phyloP scores from a whole-genome alignment of 176 grass and related monocot genomes.

The Saccharum officinarum region DNA sequence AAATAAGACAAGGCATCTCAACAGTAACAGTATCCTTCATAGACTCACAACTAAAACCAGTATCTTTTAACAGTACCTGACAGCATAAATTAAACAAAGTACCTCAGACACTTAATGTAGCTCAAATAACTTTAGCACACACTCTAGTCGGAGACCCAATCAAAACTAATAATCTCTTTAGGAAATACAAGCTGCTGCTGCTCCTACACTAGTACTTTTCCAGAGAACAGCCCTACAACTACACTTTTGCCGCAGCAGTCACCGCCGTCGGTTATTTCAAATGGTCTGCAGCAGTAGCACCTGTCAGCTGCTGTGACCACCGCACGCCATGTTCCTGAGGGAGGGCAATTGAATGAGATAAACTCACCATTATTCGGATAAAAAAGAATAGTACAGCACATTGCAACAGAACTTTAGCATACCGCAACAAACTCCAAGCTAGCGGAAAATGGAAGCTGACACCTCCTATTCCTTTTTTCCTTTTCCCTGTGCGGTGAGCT shows the following conservation, averaged over 20 bases:
- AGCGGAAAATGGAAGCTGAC: background rate
- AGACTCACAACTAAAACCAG: background rate
- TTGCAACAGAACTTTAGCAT: background rate
- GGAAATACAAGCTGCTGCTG: constrained; percentile 32
- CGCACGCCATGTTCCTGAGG: constrained; percentile 2
- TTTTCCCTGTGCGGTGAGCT: constrained; percentile 63
- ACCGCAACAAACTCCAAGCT: constrained; percentile 11
- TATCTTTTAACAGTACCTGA: background rate
- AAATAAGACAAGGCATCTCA: background rate
- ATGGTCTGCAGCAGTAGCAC: background rate
- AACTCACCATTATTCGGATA: background rate
- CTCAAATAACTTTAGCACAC: background rate
- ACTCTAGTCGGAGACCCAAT: background rate
- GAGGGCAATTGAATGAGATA: background rate
- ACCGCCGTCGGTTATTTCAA: constrained; percentile 17
- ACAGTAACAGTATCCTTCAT: background rate
- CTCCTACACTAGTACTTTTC: constrained; percentile 39
- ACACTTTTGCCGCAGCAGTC: constrained; percentile 13
- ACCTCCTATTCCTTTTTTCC: constrained; percentile 38
- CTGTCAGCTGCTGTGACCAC: background rate
- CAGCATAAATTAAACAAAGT: constrained; percentile 1
- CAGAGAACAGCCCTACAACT: constrained; percentile 19
- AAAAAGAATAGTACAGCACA: background rate
- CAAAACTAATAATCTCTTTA: background rate
- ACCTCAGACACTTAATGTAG: background rate